Evolutionary conservation across 805 yeast genomes (phyloP).

Genomic region (Saccharomyces mikatae): DNA sequence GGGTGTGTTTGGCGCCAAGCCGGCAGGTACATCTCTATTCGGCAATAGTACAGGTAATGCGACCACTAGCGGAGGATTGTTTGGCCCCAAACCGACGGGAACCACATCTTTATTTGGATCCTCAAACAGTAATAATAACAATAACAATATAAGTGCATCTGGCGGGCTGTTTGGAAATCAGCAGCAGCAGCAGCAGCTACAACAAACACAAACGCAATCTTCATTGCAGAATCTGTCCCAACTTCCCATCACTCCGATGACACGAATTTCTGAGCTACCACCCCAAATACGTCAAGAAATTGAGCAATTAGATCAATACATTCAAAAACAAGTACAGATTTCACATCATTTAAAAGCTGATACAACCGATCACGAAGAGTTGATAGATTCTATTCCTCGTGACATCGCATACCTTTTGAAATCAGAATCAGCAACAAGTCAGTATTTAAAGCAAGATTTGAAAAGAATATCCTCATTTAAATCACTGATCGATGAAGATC

Average conservation of each 20-base stretch:
- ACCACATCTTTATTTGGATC: slow-evolving; percentile 30
- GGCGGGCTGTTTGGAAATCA: slow-evolving; percentile 17
- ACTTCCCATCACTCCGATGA: slow-evolving; percentile 56
- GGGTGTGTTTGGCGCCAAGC: slow-evolving; percentile 24
- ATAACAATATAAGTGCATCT: slow-evolving; percentile 5
- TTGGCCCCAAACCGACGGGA: slow-evolving; percentile 25
- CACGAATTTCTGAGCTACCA: slow-evolving; percentile 67
- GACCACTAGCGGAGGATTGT: slow-evolving; percentile 27
- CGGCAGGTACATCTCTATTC: slow-evolving; percentile 26
- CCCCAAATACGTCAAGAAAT: slow-evolving; percentile 60
- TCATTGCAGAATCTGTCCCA: slow-evolving; percentile 38
- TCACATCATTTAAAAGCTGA: slow-evolving; percentile 61
- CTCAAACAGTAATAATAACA: slow-evolving; percentile 5
- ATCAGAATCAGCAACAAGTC: slow-evolving; percentile 55
- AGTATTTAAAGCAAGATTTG: slow-evolving; percentile 46
- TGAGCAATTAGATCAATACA: slow-evolving; percentile 62
- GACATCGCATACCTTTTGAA: slow-evolving; percentile 59
- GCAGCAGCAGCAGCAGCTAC: slow-evolving; percentile 14
- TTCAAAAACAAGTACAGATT: slow-evolving; percentile 64
- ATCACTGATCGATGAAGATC: slow-evolving; percentile 33
- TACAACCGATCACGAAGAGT: slow-evolving; percentile 50
- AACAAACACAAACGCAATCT: slow-evolving; percentile 28
- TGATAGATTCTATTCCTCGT: slow-evolving; percentile 64
- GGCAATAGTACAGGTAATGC: slow-evolving; percentile 18
- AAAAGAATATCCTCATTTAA: slow-evolving; percentile 41